phyloP scores from a whole-genome alignment of 306 rosid species.

The Bauhinia variegata region DNA sequence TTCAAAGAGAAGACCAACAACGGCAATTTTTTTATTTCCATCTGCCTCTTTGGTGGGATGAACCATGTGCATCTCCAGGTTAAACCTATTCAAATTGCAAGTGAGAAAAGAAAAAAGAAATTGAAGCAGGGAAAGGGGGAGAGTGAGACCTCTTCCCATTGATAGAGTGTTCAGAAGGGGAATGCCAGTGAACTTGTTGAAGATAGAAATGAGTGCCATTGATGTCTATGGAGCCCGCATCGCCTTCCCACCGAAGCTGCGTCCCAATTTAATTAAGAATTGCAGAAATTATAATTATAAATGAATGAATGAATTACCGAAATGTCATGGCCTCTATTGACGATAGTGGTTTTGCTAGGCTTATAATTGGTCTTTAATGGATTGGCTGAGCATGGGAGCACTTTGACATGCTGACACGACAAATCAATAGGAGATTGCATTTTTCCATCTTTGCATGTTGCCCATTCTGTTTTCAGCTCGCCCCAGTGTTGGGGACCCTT shows the following conservation, averaged over 20 bases:
- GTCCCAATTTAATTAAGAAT: not conserved
- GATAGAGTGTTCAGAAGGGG: slow-evolving; percentile 75
- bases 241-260: slow-evolving; percentile 53
- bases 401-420: slow-evolving; percentile 27
- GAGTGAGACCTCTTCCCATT: slow-evolving; percentile 53
- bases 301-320: slow-evolving; percentile 31
- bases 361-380: slow-evolving; percentile 40
- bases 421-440: slow-evolving; percentile 73
- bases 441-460: slow-evolving; percentile 51
- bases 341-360: slow-evolving; percentile 46
- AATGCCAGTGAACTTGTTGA: slow-evolving; percentile 70
- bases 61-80: slow-evolving; percentile 73
- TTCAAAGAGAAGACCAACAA: slow-evolving; percentile 54
- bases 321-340: slow-evolving; percentile 64
- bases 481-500: slow-evolving; percentile 66
- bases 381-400: slow-evolving; percentile 32
- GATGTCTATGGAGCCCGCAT: slow-evolving; percentile 53
- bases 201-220: slow-evolving; percentile 58
- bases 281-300: too few relatives aligned
- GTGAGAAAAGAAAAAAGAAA: too few relatives aligned
- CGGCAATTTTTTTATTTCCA: slow-evolving; percentile 50
- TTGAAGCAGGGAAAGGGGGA: not conserved
- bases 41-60: slow-evolving; percentile 48
- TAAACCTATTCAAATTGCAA: slow-evolving; percentile 48
- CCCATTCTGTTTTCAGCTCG: slow-evolving; percentile 56